Conservation (phyloP, 305 asterid species). For the Rubia balearica region DNA sequence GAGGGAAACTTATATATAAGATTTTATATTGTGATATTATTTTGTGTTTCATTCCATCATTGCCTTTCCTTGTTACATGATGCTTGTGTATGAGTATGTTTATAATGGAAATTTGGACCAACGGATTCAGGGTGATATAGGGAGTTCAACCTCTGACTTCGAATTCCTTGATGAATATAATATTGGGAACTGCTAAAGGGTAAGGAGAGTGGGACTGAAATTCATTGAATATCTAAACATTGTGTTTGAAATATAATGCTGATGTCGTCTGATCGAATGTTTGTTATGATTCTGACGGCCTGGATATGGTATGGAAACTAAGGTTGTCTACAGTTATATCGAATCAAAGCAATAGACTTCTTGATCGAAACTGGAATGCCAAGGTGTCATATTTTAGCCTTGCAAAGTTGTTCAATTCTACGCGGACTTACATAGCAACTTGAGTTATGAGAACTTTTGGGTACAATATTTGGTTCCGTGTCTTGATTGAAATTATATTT, state of each 20-base stretch:
- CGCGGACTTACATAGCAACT: slow-evolving; percentile 56
- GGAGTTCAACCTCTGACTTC: slow-evolving; percentile 67
- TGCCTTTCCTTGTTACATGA: slow-evolving; percentile 28
- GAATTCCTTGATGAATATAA: slow-evolving; percentile 56
- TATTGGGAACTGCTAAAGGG: slow-evolving; percentile 71
- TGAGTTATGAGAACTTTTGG: slow-evolving; percentile 88
- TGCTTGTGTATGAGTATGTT: slow-evolving; percentile 70
- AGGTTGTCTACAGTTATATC: slow-evolving; percentile 90
- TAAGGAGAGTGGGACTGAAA: slow-evolving; percentile 19
- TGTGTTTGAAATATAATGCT: background rate
- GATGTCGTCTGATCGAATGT: background rate
- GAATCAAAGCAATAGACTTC: slow-evolving; percentile 72
- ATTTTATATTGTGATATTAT: background rate
- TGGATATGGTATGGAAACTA: slow-evolving; percentile 87
- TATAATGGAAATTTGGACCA: slow-evolving; percentile 73
- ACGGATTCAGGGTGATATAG: slow-evolving; percentile 79
- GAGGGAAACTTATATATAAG: slow-evolving; percentile 11
- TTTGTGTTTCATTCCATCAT: background rate
- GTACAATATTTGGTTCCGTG: slow-evolving; percentile 34
- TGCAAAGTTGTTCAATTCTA: slow-evolving; percentile 69
- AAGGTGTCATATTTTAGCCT: slow-evolving; percentile 77
- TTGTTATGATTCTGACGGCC: slow-evolving; percentile 32
- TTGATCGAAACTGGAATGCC: slow-evolving; percentile 61
- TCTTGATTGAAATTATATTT: slow-evolving; percentile 1
- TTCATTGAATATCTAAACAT: slow-evolving; percentile 5